Conservation (phyloP, 2,329 filamentous ascomycete genomes). For the Hymenoscyphus infarciens region DNA sequence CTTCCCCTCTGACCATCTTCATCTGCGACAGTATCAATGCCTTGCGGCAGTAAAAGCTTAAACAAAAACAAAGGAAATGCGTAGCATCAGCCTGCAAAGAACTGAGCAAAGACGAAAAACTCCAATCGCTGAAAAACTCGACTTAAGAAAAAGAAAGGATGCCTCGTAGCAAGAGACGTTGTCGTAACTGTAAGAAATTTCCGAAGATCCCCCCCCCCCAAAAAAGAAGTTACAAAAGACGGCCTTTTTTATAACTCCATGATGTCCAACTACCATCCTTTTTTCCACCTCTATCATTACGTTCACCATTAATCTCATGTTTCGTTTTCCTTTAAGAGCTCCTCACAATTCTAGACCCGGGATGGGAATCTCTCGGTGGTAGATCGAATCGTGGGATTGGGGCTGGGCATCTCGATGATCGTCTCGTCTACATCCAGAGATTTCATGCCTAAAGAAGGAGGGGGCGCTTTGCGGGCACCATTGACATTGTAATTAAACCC, state of each 20-base stretch:
- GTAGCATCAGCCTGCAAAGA: neutral
- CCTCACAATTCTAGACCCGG: neutral
- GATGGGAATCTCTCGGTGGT: neutral
- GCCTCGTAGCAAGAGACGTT: neutral
- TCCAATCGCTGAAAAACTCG: neutral
- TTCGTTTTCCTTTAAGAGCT: neutral
- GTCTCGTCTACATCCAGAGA: constrained; percentile 6
- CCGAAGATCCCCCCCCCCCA: neutral
- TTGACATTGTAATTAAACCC: constrained; percentile 5
- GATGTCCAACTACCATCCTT: neutral
- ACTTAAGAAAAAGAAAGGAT: neutral
- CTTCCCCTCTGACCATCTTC: neutral
- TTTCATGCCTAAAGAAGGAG: neutral
- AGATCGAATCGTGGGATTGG: neutral
- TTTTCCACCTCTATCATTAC: neutral
- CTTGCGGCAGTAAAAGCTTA: too few relatives aligned
- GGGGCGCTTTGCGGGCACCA: constrained; percentile 5
- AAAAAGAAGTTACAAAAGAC: neutral
- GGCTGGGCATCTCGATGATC: constrained; percentile 10
- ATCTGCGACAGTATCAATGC: too few relatives aligned
- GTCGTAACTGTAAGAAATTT: constrained; percentile 1
- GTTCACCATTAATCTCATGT: constrained; percentile 2
- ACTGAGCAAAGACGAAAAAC: neutral
- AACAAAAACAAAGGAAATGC: neutral
- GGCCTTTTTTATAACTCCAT: neutral